Evolutionary conservation across 768 basidiomycete genomes (phyloP), one percentile per base, ranked within the genome.

Genomic region (Boletus eberwhitei): DNA sequence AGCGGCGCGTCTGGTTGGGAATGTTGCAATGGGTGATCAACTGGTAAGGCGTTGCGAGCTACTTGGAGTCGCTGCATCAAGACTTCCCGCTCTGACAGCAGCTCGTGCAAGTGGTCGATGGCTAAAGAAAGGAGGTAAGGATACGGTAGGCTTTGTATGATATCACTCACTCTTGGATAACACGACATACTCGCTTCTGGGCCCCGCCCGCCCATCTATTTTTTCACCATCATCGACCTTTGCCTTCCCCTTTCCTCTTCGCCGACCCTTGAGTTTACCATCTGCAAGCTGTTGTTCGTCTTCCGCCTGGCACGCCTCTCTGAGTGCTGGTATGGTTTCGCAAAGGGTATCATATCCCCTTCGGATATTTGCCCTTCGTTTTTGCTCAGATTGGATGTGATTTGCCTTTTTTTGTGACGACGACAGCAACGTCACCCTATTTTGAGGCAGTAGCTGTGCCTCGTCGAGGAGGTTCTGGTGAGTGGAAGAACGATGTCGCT

Each of bases 381-480:
- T 95, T 75, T 96, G 93, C 74, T 97, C 94, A 2, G 87, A 89
- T 62, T 91, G 88, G 60, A 97, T 96, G 65, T 97, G 93, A 63
- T 95, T 95, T 38, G 88, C 88, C 67, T 94, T 91, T 69, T 95
- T 95, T 76, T 94, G 90, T 2, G 87, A 85, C 0, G 89, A 83
- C 2, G 87, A 86, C 24, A 95, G 79, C 24, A 93, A 77, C 8
- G 72, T 37, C 0, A 52, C 14, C 48, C 55, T 57, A 21, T 55
- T 59, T 5, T 60, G 58, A 43, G 59, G 55, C 14, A 39, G 21
- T 40, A 42, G 29, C 16, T 54, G 60, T 21, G 58, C n/a, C 13
- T 68, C 58, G 34, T 59, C 57, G 6, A 41, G 19, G 24, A 48
- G 26, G 29, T 35, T 49, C 41, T 53, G 55, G 36, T 59, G 54